Percentiles rank a stretch among this genome's conserved stretches.
Evolutionary conservation across 148 eudicot species (phyloP).

Genomic region (Pouteria glomerata): DNA sequence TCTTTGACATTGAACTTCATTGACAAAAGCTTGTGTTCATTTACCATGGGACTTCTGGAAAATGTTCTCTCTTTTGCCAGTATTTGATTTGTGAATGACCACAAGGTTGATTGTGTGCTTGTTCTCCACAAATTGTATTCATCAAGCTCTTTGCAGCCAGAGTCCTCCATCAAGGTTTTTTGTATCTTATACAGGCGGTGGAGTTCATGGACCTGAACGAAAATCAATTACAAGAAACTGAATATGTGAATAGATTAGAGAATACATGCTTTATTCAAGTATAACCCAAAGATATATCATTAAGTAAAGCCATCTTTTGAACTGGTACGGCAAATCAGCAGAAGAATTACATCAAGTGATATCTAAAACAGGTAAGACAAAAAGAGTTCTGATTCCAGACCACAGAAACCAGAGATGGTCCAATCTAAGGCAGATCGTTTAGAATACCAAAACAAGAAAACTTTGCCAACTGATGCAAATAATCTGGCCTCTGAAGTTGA

Average conservation of each 20-base stretch:
- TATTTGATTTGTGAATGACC: conserved; percentile 11
- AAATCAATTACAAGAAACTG: conserved; percentile 6
- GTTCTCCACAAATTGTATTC: conserved; percentile 15
- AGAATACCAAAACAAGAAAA: conserved; percentile 1
- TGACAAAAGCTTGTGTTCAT: conserved; percentile 9
- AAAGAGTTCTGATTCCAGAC: not conserved
- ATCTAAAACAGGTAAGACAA: not conserved
- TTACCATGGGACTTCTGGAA: conserved; percentile 23
- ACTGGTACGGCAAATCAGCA: not conserved
- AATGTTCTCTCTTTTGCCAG: conserved; percentile 12
- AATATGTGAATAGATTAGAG: not conserved
- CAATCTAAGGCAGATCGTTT: not conserved
- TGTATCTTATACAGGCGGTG: conserved; percentile 47
- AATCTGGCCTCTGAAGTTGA: not conserved
- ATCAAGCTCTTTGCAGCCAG: conserved; percentile 18
- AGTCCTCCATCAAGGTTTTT: conserved; percentile 33
- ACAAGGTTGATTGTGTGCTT: conserved; percentile 9
- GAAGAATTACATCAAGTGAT: not conserved
- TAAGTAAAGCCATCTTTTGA: conserved; percentile 1
- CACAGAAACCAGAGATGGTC: not conserved
- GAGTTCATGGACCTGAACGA: conserved; percentile 50
- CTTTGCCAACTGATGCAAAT: not conserved
- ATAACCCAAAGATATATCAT: not conserved
- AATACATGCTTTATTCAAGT: not conserved
- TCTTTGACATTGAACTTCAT: not conserved